phyloP scores from a whole-genome alignment of 345 rosid genomes.

The Dovyalis caffra region DNA sequence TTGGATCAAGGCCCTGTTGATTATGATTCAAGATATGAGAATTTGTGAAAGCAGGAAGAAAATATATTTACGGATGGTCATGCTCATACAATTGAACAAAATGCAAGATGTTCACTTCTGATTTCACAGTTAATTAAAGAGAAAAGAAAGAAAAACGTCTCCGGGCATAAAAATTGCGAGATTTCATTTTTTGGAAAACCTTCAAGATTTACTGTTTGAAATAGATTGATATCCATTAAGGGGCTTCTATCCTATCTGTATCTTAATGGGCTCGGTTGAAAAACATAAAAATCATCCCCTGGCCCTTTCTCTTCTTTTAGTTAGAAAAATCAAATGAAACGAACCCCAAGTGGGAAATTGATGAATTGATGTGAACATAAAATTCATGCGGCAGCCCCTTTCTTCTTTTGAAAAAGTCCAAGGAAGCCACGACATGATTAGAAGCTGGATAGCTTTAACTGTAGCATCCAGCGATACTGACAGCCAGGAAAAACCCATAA shows the following conservation, averaged over 20 bases:
- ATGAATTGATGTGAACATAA: conserved; percentile 6
- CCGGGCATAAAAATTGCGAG: neutral
- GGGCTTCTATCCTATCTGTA: neutral
- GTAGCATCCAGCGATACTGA: neutral
- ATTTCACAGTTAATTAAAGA: neutral
- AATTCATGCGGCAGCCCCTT: conserved; percentile 9
- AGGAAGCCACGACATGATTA: neutral
- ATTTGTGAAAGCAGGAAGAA: neutral
- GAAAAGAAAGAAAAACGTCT: neutral
- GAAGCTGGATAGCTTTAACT: neutral
- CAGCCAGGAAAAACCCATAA: neutral
- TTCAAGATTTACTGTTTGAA: neutral
- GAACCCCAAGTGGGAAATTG: neutral
- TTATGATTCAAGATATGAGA: neutral
- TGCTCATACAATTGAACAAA: neutral
- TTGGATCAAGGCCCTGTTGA: conserved; percentile 88
- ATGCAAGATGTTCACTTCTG: neutral
- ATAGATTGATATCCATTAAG: neutral
- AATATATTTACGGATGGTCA: neutral
- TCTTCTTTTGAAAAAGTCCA: neutral
- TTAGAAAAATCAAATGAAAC: conserved; percentile 1
- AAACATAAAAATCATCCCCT: neutral
- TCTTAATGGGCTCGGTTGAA: neutral
- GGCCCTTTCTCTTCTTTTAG: neutral
- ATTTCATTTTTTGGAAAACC: neutral